These are phyloP conservation scores for Lepraria neglecta DNA, from an alignment of 495 filamentous ascomycete genomes.

Conservation along the genomic window DNA sequence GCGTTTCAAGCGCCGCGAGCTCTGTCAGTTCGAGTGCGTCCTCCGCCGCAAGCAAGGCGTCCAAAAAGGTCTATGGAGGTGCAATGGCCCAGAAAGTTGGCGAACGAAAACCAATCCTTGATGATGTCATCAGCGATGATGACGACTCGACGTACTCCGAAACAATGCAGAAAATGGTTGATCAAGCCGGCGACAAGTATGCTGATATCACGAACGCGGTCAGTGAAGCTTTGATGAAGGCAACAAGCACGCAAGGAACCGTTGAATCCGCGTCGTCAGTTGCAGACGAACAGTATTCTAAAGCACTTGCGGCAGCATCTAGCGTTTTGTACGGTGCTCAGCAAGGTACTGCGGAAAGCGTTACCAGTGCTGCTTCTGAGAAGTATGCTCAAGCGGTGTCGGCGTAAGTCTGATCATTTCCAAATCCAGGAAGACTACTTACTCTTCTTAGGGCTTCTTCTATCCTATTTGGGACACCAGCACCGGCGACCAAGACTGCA, in stretches of 20 bases:
- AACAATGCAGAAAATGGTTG: conserved; percentile 46
- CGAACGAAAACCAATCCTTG: conserved; percentile 45
- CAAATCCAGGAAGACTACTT: conserved; percentile 15
- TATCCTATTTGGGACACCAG: conserved; percentile 56
- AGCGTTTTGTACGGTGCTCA: conserved; percentile 52
- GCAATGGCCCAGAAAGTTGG: conserved; percentile 50
- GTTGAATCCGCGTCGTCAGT: conserved; percentile 43
- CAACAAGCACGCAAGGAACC: conserved; percentile 40
- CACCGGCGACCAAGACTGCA: conserved; percentile 39
- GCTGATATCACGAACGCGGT: conserved; percentile 48
- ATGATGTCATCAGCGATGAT: conserved; percentile 46
- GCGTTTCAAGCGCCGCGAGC: conserved; percentile 23
- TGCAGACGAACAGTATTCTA: conserved; percentile 50
- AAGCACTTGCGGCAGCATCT: conserved; percentile 52
- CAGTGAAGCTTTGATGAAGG: conserved; percentile 45
- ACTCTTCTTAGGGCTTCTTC: conserved; percentile 46
- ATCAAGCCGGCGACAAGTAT: conserved; percentile 45
- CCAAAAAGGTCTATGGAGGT: conserved; percentile 46
- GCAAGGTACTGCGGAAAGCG: conserved; percentile 44
- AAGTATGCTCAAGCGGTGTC: conserved; percentile 54
- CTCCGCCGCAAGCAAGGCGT: conserved; percentile 31
- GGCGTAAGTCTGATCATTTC: conserved; percentile 42
- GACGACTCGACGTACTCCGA: conserved; percentile 42
- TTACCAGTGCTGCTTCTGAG: conserved; percentile 48
- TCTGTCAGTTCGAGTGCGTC: conserved; percentile 28